Conservation (phyloP, 495 filamentous ascomycete species). For the Tuber magnatum region DNA sequence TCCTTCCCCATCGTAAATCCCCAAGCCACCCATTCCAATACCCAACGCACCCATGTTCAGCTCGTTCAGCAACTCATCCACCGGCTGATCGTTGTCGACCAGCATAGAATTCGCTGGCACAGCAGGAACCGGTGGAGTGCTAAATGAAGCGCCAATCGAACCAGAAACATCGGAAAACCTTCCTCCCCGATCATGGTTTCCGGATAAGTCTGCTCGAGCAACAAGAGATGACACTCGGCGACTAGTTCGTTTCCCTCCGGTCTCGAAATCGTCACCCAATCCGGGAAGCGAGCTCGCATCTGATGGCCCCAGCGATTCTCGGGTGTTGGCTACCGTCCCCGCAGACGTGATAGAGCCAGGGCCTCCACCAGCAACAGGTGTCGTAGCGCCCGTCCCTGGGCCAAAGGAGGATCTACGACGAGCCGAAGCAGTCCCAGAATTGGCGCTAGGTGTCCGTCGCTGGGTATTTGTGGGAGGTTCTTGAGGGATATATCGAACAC, state of each 20-base stretch:
- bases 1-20: constrained; percentile 61
- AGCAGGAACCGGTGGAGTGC: constrained; percentile 35
- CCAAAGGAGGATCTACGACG: constrained; percentile 73
- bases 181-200: constrained; percentile 52
- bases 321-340: constrained; percentile 14
- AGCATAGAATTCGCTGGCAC: constrained; percentile 33
- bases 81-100: constrained; percentile 45
- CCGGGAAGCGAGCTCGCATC: constrained; percentile 43
- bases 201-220: constrained; percentile 80
- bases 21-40: constrained; percentile 46
- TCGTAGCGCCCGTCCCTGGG: constrained; percentile 71
- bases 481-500: constrained; percentile 41
- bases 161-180: constrained; percentile 70
- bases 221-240: constrained; percentile 86
- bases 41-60: constrained; percentile 49
- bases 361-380: constrained; percentile 55
- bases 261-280: constrained; percentile 69
- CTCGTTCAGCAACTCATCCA: constrained; percentile 68
- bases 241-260: constrained; percentile 62
- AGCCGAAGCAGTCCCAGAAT: constrained; percentile 34
- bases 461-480: constrained; percentile 37
- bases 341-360: constrained; percentile 40
- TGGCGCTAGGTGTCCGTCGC: constrained; percentile 33
- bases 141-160: constrained; percentile 39
- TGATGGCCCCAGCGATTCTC: constrained; percentile 45